Conservation (phyloP, 2,329 filamentous ascomycete genomes). For the Arthrinium puccinioides region DNA sequence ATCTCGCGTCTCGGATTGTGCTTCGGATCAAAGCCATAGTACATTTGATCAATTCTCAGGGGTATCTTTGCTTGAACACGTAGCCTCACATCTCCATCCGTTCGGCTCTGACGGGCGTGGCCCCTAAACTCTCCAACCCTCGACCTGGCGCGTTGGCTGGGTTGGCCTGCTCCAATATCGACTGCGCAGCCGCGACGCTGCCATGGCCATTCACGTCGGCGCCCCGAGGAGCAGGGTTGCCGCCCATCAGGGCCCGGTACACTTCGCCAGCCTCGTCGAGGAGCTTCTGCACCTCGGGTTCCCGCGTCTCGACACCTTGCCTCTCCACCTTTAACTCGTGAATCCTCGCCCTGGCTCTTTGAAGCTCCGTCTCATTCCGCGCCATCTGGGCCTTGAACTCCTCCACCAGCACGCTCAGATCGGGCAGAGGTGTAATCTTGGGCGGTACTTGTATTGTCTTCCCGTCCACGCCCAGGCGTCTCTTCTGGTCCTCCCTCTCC, state of each 20-base stretch:
- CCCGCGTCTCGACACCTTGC: constrained; percentile 55
- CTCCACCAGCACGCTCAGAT: constrained; percentile 60
- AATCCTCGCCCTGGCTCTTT: constrained; percentile 44
- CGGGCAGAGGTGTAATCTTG: constrained; percentile 71
- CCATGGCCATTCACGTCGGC: neutral
- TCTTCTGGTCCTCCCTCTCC: constrained; percentile 34
- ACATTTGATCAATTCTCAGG: too few relatives aligned
- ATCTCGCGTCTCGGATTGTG: too few relatives aligned
- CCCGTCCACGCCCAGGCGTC: constrained; percentile 24
- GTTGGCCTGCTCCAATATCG: constrained; percentile 6
- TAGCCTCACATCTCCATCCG: constrained; percentile 17
- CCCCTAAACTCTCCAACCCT: constrained; percentile 40
- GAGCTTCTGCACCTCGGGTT: constrained; percentile 72
- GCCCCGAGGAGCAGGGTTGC: neutral
- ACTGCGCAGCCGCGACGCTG: constrained; percentile 15
- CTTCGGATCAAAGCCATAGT: too few relatives aligned
- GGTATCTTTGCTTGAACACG: too few relatives aligned
- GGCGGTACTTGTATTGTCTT: constrained; percentile 54
- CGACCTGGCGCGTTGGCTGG: constrained; percentile 16
- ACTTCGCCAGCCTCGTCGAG: constrained; percentile 74
- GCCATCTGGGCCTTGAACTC: constrained; percentile 53
- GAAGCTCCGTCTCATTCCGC: constrained; percentile 51
- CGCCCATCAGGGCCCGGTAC: constrained; percentile 30
- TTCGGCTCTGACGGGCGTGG: constrained; percentile 29
- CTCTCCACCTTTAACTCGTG: constrained; percentile 55